Evolutionary conservation across 495 filamentous ascomycete species (phyloP), one percentile per base, ranked within the genome.

Genomic region (Talaromyces liani): DNA sequence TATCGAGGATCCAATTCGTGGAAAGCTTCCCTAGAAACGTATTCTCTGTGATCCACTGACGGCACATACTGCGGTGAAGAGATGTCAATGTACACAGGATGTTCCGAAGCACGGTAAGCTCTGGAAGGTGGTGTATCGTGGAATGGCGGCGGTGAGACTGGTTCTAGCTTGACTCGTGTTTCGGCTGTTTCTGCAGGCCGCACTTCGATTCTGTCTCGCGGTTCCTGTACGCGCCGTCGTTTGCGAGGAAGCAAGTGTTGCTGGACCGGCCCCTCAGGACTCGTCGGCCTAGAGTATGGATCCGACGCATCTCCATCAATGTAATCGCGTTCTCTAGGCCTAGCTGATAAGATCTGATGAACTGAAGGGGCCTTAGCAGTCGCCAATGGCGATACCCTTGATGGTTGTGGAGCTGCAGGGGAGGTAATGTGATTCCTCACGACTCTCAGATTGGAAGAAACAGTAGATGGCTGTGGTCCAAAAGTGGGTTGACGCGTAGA

Each of bases 131-230:
- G 66, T 47, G 77, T 70, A 62, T 84, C 82, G 54, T 80, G 75
- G 58, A 91, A 79, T 14, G 89, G 90, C 20, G 91, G 91, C 2
- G 91, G 91, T 1, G 92, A 96, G 12, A 88, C 80, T 7, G 92
- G 92, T 71, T 97, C 93, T 65, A 88, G 83, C 70, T 97, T 97
- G 70, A 97, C 92, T 68, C 84, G 84, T 7, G 89, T 81, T 53
- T 79, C 80, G 24, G 76, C 70, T 49, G 76, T 71, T 20, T 67
- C 69, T 60, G 65, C 63, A 65, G 69, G 66, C 59, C 69, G 73
- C 36, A 70, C 68, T 65, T 67, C 72, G 61, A 72, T 66, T 31
- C 67, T 64, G 10, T 68, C 69, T 58, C 71, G 69, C 57, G 68
- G 71, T 54, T 77, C 77, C 31, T 72, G 69, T 24, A 77, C 64